Evolutionary conservation across 805 yeast genomes (phyloP), one percentile per base, ranked within the genome.

Genomic region (Maudiozyma barnettii): DNA sequence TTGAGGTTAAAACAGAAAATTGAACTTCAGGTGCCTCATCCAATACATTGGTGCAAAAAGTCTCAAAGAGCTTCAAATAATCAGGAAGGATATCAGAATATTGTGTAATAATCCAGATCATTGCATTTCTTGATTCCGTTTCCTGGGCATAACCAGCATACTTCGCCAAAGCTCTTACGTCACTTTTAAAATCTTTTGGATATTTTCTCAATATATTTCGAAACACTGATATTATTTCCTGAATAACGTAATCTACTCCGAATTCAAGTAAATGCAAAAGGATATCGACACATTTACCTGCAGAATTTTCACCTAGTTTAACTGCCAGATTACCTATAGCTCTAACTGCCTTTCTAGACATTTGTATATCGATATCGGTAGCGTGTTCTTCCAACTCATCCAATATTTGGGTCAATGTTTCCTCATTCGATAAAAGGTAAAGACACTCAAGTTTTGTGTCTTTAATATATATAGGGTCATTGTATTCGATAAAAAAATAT

Each of bases 301-400:
- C 81, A 0, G 85, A 79, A 9, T 51, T 50, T 8, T 63, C 63
- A 22, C 78, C 79, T 14, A 88, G 65, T 58, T 86, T 87, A 23
- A 89, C 79, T 0, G 96, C 95, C 19, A 91, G 68, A 58, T 89
- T 86, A 2, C 97, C 97, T 51, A 91, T 79, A 0, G 96, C 95
- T 49, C 95, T 69, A 3, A 91, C 79, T 0, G 97, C 89, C 57
- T 88, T 85, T 47, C 95, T 71, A 1, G 90, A 86, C 82, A 89
- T 87, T 49, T 84, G 83, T 21, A 81, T 76, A 63, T 90, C 96
- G 13, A 86, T 81, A 57, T 87, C 96, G 0, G 88, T 77, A 4
- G 95, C 95, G 63, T 90, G 90, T 56, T 84, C 95, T 52, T 80
- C 83, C 45, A 90, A 65, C 60, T 90, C 98, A 16, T 77, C 67